Base-by-base conservation (phyloP, 2,329 filamentous ascomycete species). In the Neopestalotiopsis sp. region DNA sequence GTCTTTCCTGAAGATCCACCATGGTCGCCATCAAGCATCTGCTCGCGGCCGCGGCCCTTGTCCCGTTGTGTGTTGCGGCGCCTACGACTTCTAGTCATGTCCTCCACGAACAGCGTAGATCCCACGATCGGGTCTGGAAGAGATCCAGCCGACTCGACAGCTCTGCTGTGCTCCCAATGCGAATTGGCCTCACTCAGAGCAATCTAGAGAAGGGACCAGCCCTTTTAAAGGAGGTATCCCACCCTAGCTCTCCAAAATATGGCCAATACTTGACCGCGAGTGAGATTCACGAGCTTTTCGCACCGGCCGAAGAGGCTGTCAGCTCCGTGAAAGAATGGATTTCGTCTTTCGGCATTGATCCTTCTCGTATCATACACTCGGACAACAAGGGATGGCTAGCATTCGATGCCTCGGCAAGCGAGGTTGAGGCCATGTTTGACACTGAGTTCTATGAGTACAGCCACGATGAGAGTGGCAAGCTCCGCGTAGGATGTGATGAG, bases 271-370 rank as follows among this genome's bases (percentile, higher is more conserved):
- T 80, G 77, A 78, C 75, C 5, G 68, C 76, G 2, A 71, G 78
- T 17, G 79, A 83, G 66, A 77, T 82, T n/a, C 72, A 77, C 30
- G 76, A 80, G 30, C 75, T 80, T 61, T 83, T 83, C 65, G 78
- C 80, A 34, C 82, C 81, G 1, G 65, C 74, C 24, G 69, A 73
- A 24, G 72, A 77, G n/a, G 76, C 75, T 28, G 74, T 81, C 9
- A 75, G 74, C 20, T 65, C 72, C 3, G 76, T 80, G 10, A 71
- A 74, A 1, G 70, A 75, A 28, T 82, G 79, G 80, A 70, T 82
- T 0, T 70, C 72, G 13, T 67, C 71, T 7, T 74, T 76, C 32
- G 79, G 79, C 24, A 79, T 81, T 45, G 70, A 72, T 5, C 66
- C 68, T 3, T 69, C 74, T 13, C 72, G 73, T 10, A 69, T 75